phyloP scores from a whole-genome alignment of 768 basidiomycete genomes.

The Leucosporidium yakuticum region DNA sequence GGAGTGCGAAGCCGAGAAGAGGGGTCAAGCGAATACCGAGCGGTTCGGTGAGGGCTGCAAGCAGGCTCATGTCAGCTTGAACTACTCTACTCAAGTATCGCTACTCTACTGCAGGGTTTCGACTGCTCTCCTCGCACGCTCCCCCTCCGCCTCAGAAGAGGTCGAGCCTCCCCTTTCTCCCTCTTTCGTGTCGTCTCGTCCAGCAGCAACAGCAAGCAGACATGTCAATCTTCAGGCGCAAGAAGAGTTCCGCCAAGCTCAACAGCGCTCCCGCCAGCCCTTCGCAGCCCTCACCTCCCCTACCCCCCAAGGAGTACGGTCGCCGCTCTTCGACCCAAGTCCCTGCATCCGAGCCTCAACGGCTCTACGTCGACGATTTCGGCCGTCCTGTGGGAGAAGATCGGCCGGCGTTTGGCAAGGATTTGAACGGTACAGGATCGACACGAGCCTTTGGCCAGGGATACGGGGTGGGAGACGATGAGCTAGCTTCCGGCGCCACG shows the following conservation, averaged over 20 bases:
- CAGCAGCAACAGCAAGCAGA: not conserved
- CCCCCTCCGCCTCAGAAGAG: not conserved
- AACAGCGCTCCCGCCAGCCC: not conserved
- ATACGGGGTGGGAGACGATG: slow-evolving; percentile 19
- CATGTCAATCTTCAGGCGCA: not conserved
- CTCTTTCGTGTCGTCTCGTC: too few species aligned
- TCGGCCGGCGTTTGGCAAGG: not conserved
- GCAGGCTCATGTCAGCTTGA: too few species aligned
- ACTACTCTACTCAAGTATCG: too few species aligned
- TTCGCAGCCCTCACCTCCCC: not conserved
- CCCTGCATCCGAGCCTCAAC: not conserved
- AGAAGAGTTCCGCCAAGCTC: not conserved
- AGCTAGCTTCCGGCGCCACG: too few species aligned
- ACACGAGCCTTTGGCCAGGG: slow-evolving; percentile 5
- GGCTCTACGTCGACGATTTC: slow-evolving; percentile 13
- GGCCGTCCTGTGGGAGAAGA: not conserved
- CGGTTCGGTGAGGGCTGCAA: too few species aligned
- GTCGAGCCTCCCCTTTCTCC: too few species aligned
- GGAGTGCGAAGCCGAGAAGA: too few species aligned
- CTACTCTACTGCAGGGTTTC: not conserved
- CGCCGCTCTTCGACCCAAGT: not conserved
- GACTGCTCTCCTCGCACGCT: not conserved
- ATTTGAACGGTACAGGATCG: not conserved
- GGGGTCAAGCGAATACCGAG: too few species aligned
- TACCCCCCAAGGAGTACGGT: not conserved